These are phyloP conservation scores for Trichoderma gamsii DNA, from an alignment of 495 filamentous ascomycete species.

Conservation along the genomic window DNA sequence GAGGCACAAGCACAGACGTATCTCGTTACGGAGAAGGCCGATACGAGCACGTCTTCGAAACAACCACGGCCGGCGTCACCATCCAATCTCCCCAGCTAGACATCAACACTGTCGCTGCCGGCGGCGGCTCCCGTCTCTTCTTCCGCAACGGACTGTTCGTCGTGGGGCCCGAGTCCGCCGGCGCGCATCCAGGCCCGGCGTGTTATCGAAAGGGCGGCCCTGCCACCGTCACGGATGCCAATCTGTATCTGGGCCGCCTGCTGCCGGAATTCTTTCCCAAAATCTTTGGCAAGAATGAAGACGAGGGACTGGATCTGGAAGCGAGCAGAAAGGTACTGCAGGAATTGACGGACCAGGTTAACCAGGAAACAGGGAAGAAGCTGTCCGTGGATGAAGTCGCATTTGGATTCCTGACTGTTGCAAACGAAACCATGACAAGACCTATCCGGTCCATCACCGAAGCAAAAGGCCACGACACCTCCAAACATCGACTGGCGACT, in stretches of 20 bases:
- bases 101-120: slow-evolving; percentile 96
- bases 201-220: slow-evolving; percentile 95
- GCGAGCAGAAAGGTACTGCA: slow-evolving; percentile 72
- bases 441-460: slow-evolving; percentile 91
- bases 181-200: slow-evolving; percentile 87
- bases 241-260: slow-evolving; percentile 80
- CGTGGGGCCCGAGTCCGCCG: slow-evolving; percentile 91
- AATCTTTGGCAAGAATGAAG: slow-evolving; percentile 89
- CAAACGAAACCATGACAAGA: slow-evolving; percentile 92
- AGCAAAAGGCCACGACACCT: slow-evolving; percentile 87
- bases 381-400: slow-evolving; percentile 87
- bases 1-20: slow-evolving; percentile 89
- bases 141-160: slow-evolving; percentile 92
- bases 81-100: slow-evolving; percentile 94
- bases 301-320: slow-evolving; percentile 75
- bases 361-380: slow-evolving; percentile 57
- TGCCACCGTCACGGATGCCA: slow-evolving; percentile 89
- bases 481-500: slow-evolving; percentile 78
- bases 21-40: slow-evolving; percentile 82
- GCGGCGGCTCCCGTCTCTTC: slow-evolving; percentile 83
- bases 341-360: slow-evolving; percentile 72
- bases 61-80: slow-evolving; percentile 89
- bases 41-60: slow-evolving; percentile 96
- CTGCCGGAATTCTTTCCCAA: slow-evolving; percentile 94
- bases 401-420: slow-evolving; percentile 83